phyloP scores from a whole-genome alignment of 2,329 filamentous ascomycete genomes.

The Seiridium unicorne region DNA sequence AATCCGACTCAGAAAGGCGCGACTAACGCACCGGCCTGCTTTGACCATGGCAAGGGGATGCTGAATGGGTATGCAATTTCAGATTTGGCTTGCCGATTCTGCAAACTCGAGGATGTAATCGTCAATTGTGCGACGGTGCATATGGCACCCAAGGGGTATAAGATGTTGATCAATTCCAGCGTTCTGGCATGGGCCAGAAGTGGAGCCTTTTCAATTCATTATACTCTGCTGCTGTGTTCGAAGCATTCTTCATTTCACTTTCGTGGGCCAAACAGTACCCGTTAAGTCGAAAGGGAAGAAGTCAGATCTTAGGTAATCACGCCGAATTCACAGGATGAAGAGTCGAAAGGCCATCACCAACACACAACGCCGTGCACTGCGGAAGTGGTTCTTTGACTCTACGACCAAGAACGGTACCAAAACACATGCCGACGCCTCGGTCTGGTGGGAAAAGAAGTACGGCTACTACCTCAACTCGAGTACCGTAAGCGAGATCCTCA shows the following conservation, averaged over 20 bases:
- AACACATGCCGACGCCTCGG: constrained; percentile 10
- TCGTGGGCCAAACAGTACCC: no score
- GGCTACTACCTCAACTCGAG: constrained; percentile 12
- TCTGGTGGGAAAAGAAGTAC: constrained; percentile 11
- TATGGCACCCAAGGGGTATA: neutral
- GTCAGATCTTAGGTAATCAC: neutral
- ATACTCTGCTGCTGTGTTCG: no score
- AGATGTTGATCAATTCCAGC: constrained; percentile 5
- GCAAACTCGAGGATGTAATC: neutral
- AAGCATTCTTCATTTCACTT: no score
- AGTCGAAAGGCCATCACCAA: constrained; percentile 12
- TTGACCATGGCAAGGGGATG: neutral
- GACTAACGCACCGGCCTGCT: constrained; percentile 2
- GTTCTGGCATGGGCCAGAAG: neutral
- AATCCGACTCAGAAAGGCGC: neutral
- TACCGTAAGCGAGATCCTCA: constrained; percentile 11
- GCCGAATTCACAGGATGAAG: constrained; percentile 2
- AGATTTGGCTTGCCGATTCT: neutral
- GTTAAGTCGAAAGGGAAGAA: neutral
- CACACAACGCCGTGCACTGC: constrained; percentile 9
- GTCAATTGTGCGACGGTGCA: constrained; percentile 2
- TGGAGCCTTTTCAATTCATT: neutral
- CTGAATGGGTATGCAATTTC: constrained; percentile 5
- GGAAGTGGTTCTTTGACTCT: constrained; percentile 11
- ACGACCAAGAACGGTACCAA: constrained; percentile 10